Evolutionary conservation across 1,284 basidiomycete species (phyloP).

Genomic region (Acaromyces ingoldii): DNA sequence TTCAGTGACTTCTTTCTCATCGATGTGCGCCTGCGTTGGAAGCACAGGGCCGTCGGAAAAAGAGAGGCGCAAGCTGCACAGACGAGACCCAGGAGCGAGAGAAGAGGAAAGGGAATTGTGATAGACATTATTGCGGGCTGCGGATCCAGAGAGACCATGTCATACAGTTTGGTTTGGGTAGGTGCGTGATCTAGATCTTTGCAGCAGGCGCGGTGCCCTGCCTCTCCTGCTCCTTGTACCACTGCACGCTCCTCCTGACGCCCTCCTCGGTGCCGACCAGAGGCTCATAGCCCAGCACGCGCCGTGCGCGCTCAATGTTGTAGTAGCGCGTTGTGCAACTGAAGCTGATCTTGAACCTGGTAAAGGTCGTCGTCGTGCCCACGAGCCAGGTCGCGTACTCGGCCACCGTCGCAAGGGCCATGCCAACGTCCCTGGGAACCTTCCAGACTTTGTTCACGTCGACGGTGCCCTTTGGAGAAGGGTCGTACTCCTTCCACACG

Average conservation of each 20-base stretch:
- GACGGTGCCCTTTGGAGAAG: not conserved
- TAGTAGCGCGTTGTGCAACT: conserved; percentile 67
- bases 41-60: no score
- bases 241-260: conserved; percentile 62
- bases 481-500: conserved; percentile 64
- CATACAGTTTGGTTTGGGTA: no score
- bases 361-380: conserved; percentile 82
- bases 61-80: no score
- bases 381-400: conserved; percentile 71
- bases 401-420: conserved; percentile 52
- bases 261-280: conserved; percentile 84
- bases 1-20: no score
- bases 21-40: no score
- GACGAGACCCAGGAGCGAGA: no score
- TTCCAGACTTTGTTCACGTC: conserved; percentile 24
- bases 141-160: no score
- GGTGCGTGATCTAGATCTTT: no score
- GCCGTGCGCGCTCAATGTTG: conserved; percentile 89
- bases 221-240: conserved; percentile 2
- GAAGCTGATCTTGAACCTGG: conserved; percentile 76
- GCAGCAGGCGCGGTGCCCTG: no score
- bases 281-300: conserved; percentile 88
- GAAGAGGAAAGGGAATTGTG: no score
- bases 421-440: conserved; percentile 31
- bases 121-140: no score